A percentile compares a stretch with the other conserved stretches of the same genome.
Evolutionary conservation across 2,329 filamentous ascomycete genomes (phyloP).

Genomic region (Penicillium psychrosexuale): DNA sequence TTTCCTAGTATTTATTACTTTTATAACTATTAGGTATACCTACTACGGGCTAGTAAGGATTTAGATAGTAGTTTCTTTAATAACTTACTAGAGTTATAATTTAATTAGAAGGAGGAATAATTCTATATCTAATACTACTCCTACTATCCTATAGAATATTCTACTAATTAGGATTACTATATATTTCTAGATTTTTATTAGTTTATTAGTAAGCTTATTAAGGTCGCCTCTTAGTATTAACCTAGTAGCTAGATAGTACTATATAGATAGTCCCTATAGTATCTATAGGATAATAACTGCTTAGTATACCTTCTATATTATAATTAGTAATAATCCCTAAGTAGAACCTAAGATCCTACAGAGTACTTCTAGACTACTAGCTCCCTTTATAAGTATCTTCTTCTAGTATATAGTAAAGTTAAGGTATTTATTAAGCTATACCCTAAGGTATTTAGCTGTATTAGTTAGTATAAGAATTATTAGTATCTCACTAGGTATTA

Average conservation of each 20-base stretch:
- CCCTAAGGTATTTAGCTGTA: slow-evolving; percentile 6
- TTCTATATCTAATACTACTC: background rate
- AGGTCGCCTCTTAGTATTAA: background rate
- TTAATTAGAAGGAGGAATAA: background rate
- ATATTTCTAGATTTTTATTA: background rate
- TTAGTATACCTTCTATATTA: slow-evolving; percentile 4
- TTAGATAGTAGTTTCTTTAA: background rate
- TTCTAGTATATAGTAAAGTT: background rate
- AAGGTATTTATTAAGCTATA: slow-evolving; percentile 11
- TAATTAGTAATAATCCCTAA: background rate
- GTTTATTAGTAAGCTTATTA: background rate
- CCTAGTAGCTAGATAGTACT: background rate
- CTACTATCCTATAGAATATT: background rate
- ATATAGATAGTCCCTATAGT: background rate
- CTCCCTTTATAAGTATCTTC: slow-evolving; percentile 8
- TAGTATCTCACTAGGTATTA: background rate
- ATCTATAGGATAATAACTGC: background rate
- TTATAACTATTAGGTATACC: background rate
- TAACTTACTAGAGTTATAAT: background rate
- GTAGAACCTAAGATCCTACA: background rate
- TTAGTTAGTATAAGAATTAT: background rate
- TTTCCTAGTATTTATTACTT: background rate
- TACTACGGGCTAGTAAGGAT: background rate
- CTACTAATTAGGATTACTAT: slow-evolving; percentile 1
- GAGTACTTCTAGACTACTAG: background rate